A percentile compares a stretch with the other conserved stretches of the same genome.
Conservation (phyloP, 1,284 basidiomycete genomes). For the Cystobasidiaceae sp. region DNA sequence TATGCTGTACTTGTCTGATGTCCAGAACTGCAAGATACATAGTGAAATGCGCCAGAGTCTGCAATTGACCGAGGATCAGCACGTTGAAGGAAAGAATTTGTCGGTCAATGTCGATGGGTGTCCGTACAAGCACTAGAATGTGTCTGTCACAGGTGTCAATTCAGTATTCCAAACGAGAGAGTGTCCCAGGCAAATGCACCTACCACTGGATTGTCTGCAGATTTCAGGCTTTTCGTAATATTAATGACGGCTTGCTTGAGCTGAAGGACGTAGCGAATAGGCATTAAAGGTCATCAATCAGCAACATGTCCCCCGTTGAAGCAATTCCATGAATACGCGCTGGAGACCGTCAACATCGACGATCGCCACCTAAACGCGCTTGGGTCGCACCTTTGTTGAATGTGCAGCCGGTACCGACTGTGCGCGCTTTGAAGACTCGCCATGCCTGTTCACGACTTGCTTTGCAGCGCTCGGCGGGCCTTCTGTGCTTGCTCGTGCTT, state of each 20-base stretch:
- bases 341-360: background rate
- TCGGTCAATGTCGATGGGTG: background rate
- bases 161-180: too few species aligned
- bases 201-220: slow-evolving; percentile 25
- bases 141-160: background rate
- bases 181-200: background rate
- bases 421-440: background rate
- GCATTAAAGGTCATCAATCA: background rate
- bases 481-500: slow-evolving; percentile 10
- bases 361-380: background rate
- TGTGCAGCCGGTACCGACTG: slow-evolving; percentile 26
- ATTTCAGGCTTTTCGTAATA: slow-evolving; percentile 25
- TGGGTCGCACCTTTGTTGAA: slow-evolving; percentile 6
- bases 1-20: slow-evolving; percentile 19
- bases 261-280: background rate
- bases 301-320: background rate
- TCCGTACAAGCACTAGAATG: slow-evolving; percentile 17
- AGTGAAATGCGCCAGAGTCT: slow-evolving; percentile 26
- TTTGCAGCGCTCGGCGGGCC: background rate
- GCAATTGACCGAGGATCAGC: background rate
- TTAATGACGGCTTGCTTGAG: slow-evolving; percentile 22
- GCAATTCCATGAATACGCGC: background rate
- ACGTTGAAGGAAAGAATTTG: background rate
- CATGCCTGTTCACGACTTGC: background rate
- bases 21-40: slow-evolving; percentile 22